Conservation (phyloP, 805 yeast species). For the Ogataea pini region DNA sequence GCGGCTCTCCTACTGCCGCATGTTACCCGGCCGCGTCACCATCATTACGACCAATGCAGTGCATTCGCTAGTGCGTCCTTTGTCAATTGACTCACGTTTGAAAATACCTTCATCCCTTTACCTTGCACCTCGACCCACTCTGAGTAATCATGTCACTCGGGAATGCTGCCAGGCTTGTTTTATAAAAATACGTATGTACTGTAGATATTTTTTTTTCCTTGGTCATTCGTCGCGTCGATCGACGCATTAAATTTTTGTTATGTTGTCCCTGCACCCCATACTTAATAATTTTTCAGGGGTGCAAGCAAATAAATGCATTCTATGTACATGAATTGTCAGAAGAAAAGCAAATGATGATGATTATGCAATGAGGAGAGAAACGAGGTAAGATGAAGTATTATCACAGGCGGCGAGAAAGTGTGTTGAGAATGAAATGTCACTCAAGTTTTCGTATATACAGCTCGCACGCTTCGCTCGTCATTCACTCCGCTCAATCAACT, state of each 20-base stretch:
- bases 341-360: not conserved
- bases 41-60: not conserved
- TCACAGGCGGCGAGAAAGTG: too few relatives aligned
- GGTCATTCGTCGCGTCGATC: conserved; percentile 4
- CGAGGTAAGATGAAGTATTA: too few relatives aligned
- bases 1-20: conserved; percentile 1
- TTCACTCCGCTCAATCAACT: conserved; percentile 10
- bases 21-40: conserved; percentile 3
- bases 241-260: not conserved
- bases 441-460: too few relatives aligned
- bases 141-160: too few relatives aligned
- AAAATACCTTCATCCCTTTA: not conserved
- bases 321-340: not conserved
- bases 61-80: not conserved
- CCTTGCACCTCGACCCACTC: too few relatives aligned
- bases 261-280: not conserved
- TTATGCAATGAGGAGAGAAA: not conserved
- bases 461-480: not conserved
- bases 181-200: too few relatives aligned
- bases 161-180: too few relatives aligned
- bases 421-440: too few relatives aligned
- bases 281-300: not conserved
- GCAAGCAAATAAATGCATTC: not conserved
- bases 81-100: too few relatives aligned
- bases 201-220: too few relatives aligned